Percentiles rank a stretch among this genome's conserved stretches.
phyloP scores from a whole-genome alignment of 371 early-diverging fungal species.

The Actinomortierella ambigua region DNA sequence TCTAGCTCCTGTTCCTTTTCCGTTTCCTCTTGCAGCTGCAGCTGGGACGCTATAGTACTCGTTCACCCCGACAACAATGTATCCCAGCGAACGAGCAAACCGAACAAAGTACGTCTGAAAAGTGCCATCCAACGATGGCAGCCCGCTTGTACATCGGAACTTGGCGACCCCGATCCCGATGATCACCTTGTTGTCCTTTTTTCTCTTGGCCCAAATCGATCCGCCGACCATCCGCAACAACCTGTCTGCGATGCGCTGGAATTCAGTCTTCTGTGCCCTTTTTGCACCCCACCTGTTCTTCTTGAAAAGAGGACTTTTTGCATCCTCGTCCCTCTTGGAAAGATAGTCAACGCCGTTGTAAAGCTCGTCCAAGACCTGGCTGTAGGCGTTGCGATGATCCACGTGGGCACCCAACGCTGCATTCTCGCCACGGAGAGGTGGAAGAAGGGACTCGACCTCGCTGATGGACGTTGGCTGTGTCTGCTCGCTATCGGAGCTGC shows the following conservation, averaged over 20 bases:
- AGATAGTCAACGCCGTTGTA: too few relatives aligned
- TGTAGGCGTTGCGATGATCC: neutral
- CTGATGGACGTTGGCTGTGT: neutral
- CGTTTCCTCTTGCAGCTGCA: too few relatives aligned
- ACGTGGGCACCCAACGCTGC: slow-evolving; percentile 8
- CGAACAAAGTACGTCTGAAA: slow-evolving; percentile 13
- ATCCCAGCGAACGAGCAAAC: slow-evolving; percentile 6
- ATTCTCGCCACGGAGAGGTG: slow-evolving; percentile 16
- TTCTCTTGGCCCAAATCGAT: slow-evolving; percentile 4
- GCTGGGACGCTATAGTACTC: slow-evolving; percentile 9
- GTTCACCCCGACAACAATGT: slow-evolving; percentile 6
- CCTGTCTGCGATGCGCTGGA: slow-evolving; percentile 3
- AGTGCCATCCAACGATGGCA: slow-evolving; percentile 10
- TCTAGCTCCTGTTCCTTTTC: too few relatives aligned
- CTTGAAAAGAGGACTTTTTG: slow-evolving; percentile 8
- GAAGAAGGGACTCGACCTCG: slow-evolving; percentile 15
- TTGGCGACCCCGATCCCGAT: slow-evolving; percentile 14
- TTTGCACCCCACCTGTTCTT: slow-evolving; percentile 14
- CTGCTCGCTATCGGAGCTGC: too few relatives aligned
- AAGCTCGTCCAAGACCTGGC: neutral
- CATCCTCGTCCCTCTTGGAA: too few relatives aligned
- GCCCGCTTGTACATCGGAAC: slow-evolving; percentile 3
- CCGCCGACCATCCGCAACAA: slow-evolving; percentile 11
- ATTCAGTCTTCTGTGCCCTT: slow-evolving; percentile 9
- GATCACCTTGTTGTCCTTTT: slow-evolving; percentile 7